Base-by-base conservation (phyloP, 176 grass and related monocot species). In the Tillandsia fasciculata region DNA sequence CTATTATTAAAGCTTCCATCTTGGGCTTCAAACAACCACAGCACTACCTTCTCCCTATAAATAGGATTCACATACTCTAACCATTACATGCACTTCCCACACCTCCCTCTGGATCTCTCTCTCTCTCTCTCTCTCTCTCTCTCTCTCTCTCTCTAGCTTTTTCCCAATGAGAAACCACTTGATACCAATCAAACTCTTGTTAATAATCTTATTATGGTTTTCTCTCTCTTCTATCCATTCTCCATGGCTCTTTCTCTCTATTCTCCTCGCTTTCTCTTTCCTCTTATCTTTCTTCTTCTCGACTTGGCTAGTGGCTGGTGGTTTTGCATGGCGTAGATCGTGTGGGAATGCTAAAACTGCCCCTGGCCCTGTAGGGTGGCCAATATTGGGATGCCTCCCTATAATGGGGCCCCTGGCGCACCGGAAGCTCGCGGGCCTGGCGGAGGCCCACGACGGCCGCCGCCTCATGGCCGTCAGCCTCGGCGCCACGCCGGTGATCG, bases 381-480 rank as follows among this genome's bases (percentile, higher is more conserved):
- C 79, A 2, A 3, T 82, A 2, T 23, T 87, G 7, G 79, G 84
- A 2, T 76, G 51, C 22, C 79, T 87, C 20, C 52, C 50, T 0
- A 0, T 50, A 28, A 48, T 76, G 67, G 77, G 53, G 1, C 49
- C 79, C 1, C 79, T 82, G 15, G 57, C 51, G 20, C 84, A 87
- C 53, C 84, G 79, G 49, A 76, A 73, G 15, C 75, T 87, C 0
- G 79, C 84, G 0, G 28, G 28, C 7, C 63, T 87, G 0, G 51
- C 79, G 9, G 26, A 63, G 14, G 68, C 76, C 22, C 68, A 79
- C 48, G 18, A n/a, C 7, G 67, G 76, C 0, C 17, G 26, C 10
- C 66, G 58, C 59, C 75, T 82, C 48, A 86, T 86, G 84, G 76
- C 79, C 11, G 18, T 86, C 10, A 49, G 65, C 71, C 59, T 82